Conservation (phyloP, 139 green algal species). For the Closterium sp. region DNA sequence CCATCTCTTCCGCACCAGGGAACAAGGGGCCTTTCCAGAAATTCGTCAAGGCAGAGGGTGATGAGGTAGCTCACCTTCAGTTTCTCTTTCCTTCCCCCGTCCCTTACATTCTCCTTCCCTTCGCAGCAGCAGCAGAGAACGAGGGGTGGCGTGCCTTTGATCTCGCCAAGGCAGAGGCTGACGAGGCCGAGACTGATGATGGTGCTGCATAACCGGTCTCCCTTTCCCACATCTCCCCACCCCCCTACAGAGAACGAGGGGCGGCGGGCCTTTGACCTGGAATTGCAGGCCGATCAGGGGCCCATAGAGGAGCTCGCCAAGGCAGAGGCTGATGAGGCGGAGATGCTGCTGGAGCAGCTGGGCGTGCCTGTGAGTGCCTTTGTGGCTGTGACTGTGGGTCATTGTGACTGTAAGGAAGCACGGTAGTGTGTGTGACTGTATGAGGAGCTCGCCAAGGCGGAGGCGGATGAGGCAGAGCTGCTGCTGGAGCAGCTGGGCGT, state of each 20-base stretch:
- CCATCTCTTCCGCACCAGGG: not conserved
- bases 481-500: slow-evolving; percentile 9
- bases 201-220: not conserved
- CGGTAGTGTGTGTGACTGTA: too few relatives aligned
- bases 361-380: slow-evolving; percentile 10
- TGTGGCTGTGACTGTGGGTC: not conserved
- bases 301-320: slow-evolving; percentile 16
- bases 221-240: not conserved
- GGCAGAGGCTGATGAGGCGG: slow-evolving; percentile 8
- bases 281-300: not conserved
- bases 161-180: not conserved
- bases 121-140: too few relatives aligned
- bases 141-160: too few relatives aligned
- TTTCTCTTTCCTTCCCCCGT: too few relatives aligned
- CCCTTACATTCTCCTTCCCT: not conserved
- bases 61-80: too few relatives aligned
- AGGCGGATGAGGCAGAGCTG: not conserved
- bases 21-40: too few relatives aligned
- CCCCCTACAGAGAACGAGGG: not conserved
- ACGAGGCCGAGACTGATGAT: not conserved
- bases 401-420: too few relatives aligned
- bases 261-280: not conserved
- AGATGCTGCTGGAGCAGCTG: slow-evolving; percentile 3
- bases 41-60: too few relatives aligned
- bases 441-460: slow-evolving; percentile 13